Base-by-base conservation (phyloP, 768 basidiomycete genomes). In the Calvatia gigantea region DNA sequence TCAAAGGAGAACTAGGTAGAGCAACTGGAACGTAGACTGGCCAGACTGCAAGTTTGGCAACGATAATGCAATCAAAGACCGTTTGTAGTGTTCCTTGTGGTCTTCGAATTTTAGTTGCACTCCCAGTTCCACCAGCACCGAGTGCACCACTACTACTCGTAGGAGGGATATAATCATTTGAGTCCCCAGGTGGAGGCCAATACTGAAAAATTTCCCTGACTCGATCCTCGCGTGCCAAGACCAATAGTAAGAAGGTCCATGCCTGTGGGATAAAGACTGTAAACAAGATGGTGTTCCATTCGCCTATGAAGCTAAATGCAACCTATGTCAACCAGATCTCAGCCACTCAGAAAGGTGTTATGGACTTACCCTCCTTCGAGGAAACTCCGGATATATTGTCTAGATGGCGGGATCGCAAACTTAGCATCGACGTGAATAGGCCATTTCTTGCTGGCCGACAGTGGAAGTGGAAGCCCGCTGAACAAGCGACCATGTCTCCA, bases 221-320 rank as follows among this genome's bases (percentile, higher is more conserved):
- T 1, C 57, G 53, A 3, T 66, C 60, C 1, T 54, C 57, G 11
- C 65, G 48, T 14, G 67, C 59, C 3, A 77, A 61, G 15, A 67
- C 54, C 11, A 64, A 61, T 0, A 81, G 61, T 0, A 80, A 60
- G 1, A 48, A 54, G 9, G 66, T 65, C 79, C 78, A 81, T 4
- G 75, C 71, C 17, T 65, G 60, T 0, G 81, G 79, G n/a, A 81
- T 72, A 53, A 76, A 76, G 2, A 61, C 57, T 3, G 74, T 63
- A 53, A 81, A 82, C 0, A 82, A 59, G 6, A 75, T 61, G 11
- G 61, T 62, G 56, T 83, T 83, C 81, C 81, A 83, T 60, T 72
- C 69, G 1, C 77, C 68, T 8, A 76, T 64, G 12, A 78, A 64
- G 27, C 81, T 82, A 56, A 25, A 35, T 27, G 35, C 8, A 31